A percentile compares a stretch with the other conserved stretches of the same genome.
Evolutionary conservation across 345 rosid genomes (phyloP).

Genomic region (Theobroma cacao): DNA sequence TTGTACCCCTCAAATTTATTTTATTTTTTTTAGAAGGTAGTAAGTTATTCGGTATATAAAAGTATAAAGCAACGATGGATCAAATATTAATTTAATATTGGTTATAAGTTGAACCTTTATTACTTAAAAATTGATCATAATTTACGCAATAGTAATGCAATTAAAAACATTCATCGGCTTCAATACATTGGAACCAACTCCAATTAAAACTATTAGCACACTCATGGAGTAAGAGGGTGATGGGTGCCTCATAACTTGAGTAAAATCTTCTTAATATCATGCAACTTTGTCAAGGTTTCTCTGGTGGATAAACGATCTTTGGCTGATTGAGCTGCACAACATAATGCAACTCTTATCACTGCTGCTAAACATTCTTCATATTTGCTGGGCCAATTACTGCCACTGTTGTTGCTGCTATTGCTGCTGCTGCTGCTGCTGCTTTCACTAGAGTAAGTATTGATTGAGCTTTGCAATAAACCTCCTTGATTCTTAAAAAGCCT

Average conservation of each 20-base stretch:
- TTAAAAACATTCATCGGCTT: too few species aligned
- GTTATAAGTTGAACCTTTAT: too few species aligned
- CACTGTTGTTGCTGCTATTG: neutral
- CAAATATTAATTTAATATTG: too few species aligned
- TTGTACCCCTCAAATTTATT: too few species aligned
- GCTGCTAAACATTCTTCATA: neutral
- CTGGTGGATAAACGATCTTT: slow-evolving; percentile 5
- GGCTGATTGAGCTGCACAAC: slow-evolving; percentile 2
- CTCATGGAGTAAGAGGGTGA: neutral
- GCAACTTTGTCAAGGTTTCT: slow-evolving; percentile 3
- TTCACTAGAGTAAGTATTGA: neutral
- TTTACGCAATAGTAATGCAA: too few species aligned
- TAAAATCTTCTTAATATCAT: neutral
- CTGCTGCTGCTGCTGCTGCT: too few species aligned
- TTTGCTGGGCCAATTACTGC: neutral
- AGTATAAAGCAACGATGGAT: too few species aligned
- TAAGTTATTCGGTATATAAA: too few species aligned
- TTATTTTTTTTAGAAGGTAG: too few species aligned
- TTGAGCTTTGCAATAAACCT: neutral
- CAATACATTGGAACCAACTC: too few species aligned
- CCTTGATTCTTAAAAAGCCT: neutral
- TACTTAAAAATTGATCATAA: too few species aligned
- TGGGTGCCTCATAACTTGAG: neutral
- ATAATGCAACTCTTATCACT: slow-evolving; percentile 1
- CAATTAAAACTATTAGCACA: too few species aligned